These are phyloP conservation scores for Arabidopsis hybrid DNA, from an alignment of 441 rosid genomes.

Conservation along the genomic window DNA sequence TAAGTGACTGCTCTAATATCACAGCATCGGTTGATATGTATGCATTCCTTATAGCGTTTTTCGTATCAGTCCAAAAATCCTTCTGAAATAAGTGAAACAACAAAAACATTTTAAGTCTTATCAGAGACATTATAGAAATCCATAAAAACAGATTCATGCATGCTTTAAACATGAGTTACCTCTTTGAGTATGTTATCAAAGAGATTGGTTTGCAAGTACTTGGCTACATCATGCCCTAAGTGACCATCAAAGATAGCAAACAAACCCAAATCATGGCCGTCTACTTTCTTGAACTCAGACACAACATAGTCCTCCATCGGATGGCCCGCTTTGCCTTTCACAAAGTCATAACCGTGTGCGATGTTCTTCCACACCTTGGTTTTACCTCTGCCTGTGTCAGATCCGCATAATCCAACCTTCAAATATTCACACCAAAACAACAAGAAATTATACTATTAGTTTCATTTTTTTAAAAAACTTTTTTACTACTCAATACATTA, in stretches of 20 bases:
- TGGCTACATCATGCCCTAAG: constrained; percentile 69
- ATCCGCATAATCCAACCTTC: constrained; percentile 55
- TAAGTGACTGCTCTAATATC: constrained; percentile 53
- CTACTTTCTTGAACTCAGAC: constrained; percentile 54
- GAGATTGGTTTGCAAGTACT: constrained; percentile 63
- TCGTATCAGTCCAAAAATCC: constrained; percentile 63
- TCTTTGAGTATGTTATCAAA: constrained; percentile 65
- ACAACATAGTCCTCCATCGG: constrained; percentile 75
- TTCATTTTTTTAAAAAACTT: too few species aligned
- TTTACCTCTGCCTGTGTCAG: constrained; percentile 66
- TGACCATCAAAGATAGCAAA: constrained; percentile 82
- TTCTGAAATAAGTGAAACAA: constrained; percentile 43
- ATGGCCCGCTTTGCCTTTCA: constrained; percentile 72
- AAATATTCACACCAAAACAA: constrained; percentile 6
- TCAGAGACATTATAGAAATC: neutral
- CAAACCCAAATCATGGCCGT: constrained; percentile 59
- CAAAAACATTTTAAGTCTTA: neutral
- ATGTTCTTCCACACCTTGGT: constrained; percentile 57
- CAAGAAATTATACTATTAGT: too few species aligned
- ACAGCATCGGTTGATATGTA: constrained; percentile 56
- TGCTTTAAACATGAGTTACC: constrained; percentile 42
- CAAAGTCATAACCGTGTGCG: constrained; percentile 59
- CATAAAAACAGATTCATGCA: neutral
- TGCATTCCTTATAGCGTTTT: constrained; percentile 59
- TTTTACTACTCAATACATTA: too few species aligned